Evolutionary conservation across 495 filamentous ascomycete genomes (phyloP), one percentile per base, ranked within the genome.

Genomic region (Aspergillus campestris): DNA sequence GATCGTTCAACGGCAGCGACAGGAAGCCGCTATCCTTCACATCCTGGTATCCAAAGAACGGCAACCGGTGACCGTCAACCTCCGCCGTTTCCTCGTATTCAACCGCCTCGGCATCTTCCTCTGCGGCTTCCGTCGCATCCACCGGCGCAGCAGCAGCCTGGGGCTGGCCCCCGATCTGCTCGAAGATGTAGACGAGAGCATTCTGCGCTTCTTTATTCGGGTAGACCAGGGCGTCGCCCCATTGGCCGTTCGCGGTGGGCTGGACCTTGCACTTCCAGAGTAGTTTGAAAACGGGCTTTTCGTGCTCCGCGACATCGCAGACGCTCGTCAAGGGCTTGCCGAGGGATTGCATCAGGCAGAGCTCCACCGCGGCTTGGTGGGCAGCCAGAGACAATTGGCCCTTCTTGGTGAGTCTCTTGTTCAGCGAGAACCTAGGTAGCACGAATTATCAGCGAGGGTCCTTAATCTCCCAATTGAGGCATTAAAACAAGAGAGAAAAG

Each of bases 1-100:
- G 70, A 46, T 88, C 74, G 10, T 60, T 58, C 34, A 94, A 50
- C 7, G 78, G 62, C 5, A 82, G 64, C 12, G 47, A 37, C 28
- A 58, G 47, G 50, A 53, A 58, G 14, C 57, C 51, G 33, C 56
- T 51, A 32, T 60, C 47, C 13, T 31, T 14, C 36, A 48, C 33
- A 51, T 56, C 41, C 38, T 44, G 50, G 42, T 49, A 41, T 34
- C 50, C 44, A 38, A 48, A 56, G 34, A 57, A 57, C 30, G 49
- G 45, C 3, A n/a, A 8, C 9, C 15, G 14, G 8, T 14, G 28
- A 15, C 18, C 6, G 9, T 44, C 43, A 4, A 44, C 15, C 8
- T 51, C 44, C 34, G 57, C 58, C 11, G 51, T 37, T 32, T 52
- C 43, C 13, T 33, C 28, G 14, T 36, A 45, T 29, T 48, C 44